Percentiles rank a stretch among this genome's conserved stretches.
phyloP scores from a whole-genome alignment of 2,329 filamentous ascomycete genomes.

The Aureobasidium zeae region DNA sequence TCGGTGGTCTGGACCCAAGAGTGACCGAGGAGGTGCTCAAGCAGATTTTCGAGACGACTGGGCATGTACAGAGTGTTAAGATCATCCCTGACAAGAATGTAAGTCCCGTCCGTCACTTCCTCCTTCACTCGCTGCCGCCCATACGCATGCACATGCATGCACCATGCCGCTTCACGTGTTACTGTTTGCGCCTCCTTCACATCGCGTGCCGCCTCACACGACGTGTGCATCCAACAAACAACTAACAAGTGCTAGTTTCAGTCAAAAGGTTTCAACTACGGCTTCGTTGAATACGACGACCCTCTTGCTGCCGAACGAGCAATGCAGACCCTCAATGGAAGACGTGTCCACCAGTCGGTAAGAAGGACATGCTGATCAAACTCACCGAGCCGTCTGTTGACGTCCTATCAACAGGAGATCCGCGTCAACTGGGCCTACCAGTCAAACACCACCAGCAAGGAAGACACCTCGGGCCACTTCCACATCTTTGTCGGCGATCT shows the following conservation, averaged over 20 bases:
- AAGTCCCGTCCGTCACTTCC: constrained; percentile 37
- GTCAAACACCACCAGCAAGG: constrained; percentile 83
- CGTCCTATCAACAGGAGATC: constrained; percentile 78
- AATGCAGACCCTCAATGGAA: constrained; percentile 93
- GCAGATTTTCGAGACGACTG: constrained; percentile 97
- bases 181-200: constrained; percentile 6
- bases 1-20: constrained; percentile 86
- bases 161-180: constrained; percentile 12
- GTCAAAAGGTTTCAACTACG: constrained; percentile 97
- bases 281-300: constrained; percentile 97
- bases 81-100: constrained; percentile 99
- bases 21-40: constrained; percentile 94
- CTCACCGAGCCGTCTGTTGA: no score
- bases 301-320: constrained; percentile 91
- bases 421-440: constrained; percentile 99
- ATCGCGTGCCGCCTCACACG: neutral
- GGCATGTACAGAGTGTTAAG: constrained; percentile 97
- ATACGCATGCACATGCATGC: constrained; percentile 14
- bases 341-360: constrained; percentile 91
- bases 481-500: constrained; percentile 98
- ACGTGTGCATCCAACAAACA: constrained; percentile 4
- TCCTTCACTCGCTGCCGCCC: constrained; percentile 17
- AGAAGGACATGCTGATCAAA: no score
- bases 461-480: constrained; percentile 96
- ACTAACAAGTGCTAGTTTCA: constrained; percentile 38